A percentile compares a stretch with the other conserved stretches of the same genome.
Conservation (phyloP, 2,329 filamentous ascomycete species). For the Sclerotiophoma versabilis region DNA sequence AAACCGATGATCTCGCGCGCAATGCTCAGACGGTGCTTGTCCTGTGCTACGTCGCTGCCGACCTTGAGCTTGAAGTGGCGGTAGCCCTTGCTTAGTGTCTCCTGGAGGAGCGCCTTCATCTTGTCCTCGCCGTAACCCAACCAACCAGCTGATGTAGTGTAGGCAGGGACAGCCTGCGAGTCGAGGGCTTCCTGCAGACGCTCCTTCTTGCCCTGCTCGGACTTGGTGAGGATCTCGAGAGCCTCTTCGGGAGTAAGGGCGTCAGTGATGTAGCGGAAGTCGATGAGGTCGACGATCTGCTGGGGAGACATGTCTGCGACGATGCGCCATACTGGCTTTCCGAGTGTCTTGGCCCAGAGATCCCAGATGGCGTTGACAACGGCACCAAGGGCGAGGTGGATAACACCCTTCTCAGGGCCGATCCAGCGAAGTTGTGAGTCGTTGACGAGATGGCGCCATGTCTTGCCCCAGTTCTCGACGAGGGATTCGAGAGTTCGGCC, state of each 20-base stretch:
- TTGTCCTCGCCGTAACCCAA: constrained; percentile 89
- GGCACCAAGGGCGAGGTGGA: constrained; percentile 87
- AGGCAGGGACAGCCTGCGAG: constrained; percentile 81
- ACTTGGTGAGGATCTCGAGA: constrained; percentile 70
- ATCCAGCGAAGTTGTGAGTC: constrained; percentile 94
- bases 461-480: constrained; percentile 81
- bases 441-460: constrained; percentile 89
- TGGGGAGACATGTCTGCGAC: constrained; percentile 89
- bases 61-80: constrained; percentile 92
- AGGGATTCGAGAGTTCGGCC: constrained; percentile 79
- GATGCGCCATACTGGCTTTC: constrained; percentile 89
- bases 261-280: constrained; percentile 94
- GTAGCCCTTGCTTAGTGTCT: constrained; percentile 80
- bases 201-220: constrained; percentile 71
- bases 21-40: constrained; percentile 73
- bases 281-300: constrained; percentile 86
- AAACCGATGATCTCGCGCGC: constrained; percentile 82
- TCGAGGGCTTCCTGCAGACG: constrained; percentile 76
- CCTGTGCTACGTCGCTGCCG: constrained; percentile 74
- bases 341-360: constrained; percentile 86
- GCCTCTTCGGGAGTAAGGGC: constrained; percentile 89
- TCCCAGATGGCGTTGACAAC: constrained; percentile 95
- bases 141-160: constrained; percentile 91
- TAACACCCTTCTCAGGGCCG: constrained; percentile 91
- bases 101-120: constrained; percentile 75